Evolutionary conservation across 176 grass and related monocot genomes (phyloP).

Genomic region (barley (Hordeum vulgare)): DNA sequence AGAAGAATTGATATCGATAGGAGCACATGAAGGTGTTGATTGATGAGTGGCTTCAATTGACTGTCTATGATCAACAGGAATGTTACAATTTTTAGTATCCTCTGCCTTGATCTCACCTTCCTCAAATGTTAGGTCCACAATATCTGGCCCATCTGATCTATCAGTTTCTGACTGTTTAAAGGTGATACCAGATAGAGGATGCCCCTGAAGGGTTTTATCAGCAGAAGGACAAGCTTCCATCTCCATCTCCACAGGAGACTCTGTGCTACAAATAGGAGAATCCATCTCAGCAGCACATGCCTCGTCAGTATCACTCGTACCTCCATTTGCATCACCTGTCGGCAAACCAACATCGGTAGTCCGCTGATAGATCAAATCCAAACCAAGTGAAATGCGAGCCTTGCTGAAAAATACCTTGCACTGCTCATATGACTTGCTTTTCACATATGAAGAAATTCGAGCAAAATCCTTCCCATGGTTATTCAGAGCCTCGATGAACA

Average conservation of each 20-base stretch:
- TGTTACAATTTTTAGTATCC: conserved; percentile 4
- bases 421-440: conserved; percentile 71
- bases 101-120: conserved; percentile 32
- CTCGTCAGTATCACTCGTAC: conserved; percentile 65
- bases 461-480: conserved; percentile 78
- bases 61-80: conserved; percentile 15
- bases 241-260: conserved; percentile 58
- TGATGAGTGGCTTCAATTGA: conserved; percentile 2
- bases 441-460: conserved; percentile 56
- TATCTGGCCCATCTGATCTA: conserved; percentile 18
- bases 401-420: conserved; percentile 98
- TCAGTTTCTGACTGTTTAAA: conserved; percentile 9
- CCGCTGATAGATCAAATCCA: conserved; percentile 66
- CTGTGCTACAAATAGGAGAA: conserved; percentile 59
- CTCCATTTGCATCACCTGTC: conserved; percentile 39
- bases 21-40: conserved; percentile 24
- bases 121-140: conserved; percentile 13
- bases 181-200: neutral
- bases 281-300: conserved; percentile 58
- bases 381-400: conserved; percentile 71
- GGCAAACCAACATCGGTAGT: conserved; percentile 29
- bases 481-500: conserved; percentile 63
- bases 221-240: conserved; percentile 36
- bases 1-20: conserved; percentile 35
- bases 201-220: conserved; percentile 16